phyloP scores from a whole-genome alignment of 139 green algal genomes.

The Chlamydomonas sp. region DNA sequence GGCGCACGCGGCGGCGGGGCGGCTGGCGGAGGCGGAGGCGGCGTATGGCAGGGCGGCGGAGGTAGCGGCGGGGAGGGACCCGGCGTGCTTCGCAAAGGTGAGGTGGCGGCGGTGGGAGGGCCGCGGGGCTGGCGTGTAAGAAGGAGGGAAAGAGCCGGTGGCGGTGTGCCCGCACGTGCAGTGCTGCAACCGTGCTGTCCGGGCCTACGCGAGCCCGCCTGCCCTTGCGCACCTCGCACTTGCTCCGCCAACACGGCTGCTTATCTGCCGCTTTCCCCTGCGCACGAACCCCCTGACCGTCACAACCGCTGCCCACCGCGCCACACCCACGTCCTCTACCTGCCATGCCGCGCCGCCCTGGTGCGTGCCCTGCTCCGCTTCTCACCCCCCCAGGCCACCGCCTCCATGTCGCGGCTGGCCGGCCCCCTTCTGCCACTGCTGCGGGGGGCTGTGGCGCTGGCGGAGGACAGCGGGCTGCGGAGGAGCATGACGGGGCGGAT shows the following conservation, averaged over 20 bases:
- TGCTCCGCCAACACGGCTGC: too few relatives aligned
- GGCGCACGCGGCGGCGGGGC: conserved; percentile 56
- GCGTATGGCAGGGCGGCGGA: conserved; percentile 42
- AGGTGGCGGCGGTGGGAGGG: not conserved
- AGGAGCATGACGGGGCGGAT: too few relatives aligned
- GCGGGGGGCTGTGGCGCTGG: not conserved
- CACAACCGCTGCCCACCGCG: too few relatives aligned
- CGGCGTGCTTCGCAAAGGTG: conserved; percentile 57
- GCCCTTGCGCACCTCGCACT: too few relatives aligned
- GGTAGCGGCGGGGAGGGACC: conserved; percentile 30
- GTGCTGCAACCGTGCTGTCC: not conserved
- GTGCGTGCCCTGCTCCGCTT: not conserved
- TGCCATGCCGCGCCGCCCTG: not conserved
- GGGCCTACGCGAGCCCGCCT: not conserved
- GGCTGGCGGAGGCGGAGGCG: conserved; percentile 41
- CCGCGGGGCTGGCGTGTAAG: not conserved
- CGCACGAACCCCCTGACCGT: too few relatives aligned
- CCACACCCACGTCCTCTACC: not conserved
- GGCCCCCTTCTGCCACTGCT: not conserved
- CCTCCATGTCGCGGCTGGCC: conserved; percentile 10
- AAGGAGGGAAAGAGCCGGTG: not conserved
- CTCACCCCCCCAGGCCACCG: not conserved
- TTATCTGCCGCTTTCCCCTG: too few relatives aligned
- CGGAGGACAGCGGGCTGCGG: conserved; percentile 3
- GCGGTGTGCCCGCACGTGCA: not conserved